A percentile compares a stretch with the other conserved stretches of the same genome.
Evolutionary conservation across 1,139 yeast species (phyloP).

Genomic region (Kodamaea arcana): DNA sequence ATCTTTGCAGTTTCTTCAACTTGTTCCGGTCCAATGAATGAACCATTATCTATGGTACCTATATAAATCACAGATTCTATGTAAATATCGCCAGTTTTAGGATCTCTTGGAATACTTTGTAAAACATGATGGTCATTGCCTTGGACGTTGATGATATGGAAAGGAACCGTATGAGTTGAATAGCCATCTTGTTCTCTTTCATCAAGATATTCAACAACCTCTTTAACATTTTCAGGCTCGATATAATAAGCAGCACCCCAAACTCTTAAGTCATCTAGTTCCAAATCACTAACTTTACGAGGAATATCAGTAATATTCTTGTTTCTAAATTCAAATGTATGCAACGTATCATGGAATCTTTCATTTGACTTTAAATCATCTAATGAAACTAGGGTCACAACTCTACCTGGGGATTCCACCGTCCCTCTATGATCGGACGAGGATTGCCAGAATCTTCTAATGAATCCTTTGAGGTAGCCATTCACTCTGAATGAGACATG

Average conservation of each 20-base stretch:
- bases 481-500: conserved; percentile 55
- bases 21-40: conserved; percentile 80
- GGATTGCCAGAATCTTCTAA: conserved; percentile 88
- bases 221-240: conserved; percentile 56
- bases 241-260: conserved; percentile 86
- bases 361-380: conserved; percentile 44
- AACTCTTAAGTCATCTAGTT: conserved; percentile 49
- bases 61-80: conserved; percentile 72
- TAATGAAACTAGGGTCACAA: conserved; percentile 69
- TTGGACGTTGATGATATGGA: conserved; percentile 43
- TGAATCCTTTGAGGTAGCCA: conserved; percentile 72
- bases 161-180: conserved; percentile 64
- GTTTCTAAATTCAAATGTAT: conserved; percentile 31
- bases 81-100: conserved; percentile 31
- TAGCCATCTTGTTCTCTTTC: conserved; percentile 89
- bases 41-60: conserved; percentile 75
- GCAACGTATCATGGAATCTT: conserved; percentile 45
- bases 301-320: conserved; percentile 3
- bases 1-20: conserved; percentile 54
- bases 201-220: conserved; percentile 68
- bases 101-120: conserved; percentile 17
- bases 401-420: conserved; percentile 80
- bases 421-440: conserved; percentile 91
- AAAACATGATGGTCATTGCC: conserved; percentile 11
- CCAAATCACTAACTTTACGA: conserved; percentile 19